A percentile compares a stretch with the other conserved stretches of the same genome.
These are phyloP conservation scores for Wickerhamomyces strasburgensis DNA, from an alignment of 805 yeast species.

Conservation along the genomic window DNA sequence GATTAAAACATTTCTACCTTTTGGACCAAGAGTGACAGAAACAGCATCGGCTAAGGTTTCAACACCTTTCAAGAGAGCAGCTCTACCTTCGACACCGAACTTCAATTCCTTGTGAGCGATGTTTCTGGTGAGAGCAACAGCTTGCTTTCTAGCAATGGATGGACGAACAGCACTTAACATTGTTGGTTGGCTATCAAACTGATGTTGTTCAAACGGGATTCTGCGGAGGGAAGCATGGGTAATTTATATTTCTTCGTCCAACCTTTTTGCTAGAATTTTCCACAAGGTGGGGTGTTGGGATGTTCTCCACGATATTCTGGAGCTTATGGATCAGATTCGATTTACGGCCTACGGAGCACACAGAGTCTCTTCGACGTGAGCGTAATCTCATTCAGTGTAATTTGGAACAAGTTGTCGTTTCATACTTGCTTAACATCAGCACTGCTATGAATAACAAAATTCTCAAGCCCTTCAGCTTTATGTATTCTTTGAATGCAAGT, in stretches of 20 bases:
- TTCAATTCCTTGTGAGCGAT: constrained; percentile 84
- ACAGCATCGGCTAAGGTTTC: constrained; percentile 87
- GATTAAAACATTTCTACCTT: constrained; percentile 95
- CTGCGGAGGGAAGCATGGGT: neutral
- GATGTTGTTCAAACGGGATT: constrained; percentile 1
- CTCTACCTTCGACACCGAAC: constrained; percentile 67
- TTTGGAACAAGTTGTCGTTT: no score
- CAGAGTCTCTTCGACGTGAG: no score
- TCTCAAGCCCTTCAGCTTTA: no score
- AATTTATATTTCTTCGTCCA: constrained; percentile 2
- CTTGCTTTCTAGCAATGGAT: constrained; percentile 18
- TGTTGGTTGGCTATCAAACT: neutral
- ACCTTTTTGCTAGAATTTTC: constrained; percentile 16
- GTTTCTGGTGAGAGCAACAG: constrained; percentile 24
- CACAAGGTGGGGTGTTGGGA: constrained; percentile 10
- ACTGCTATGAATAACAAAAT: no score
- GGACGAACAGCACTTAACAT: constrained; percentile 27
- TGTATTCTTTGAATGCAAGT: no score
- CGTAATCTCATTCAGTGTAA: no score
- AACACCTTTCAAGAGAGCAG: constrained; percentile 83
- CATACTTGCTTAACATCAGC: no score
- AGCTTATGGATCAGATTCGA: no score
- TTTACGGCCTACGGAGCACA: no score
- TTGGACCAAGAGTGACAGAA: constrained; percentile 94
- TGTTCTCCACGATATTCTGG: constrained; percentile 8